A percentile compares a stretch with the other conserved stretches of the same genome.
These are phyloP conservation scores for Starmerella vitae DNA, from an alignment of 805 yeast species.

Conservation along the genomic window DNA sequence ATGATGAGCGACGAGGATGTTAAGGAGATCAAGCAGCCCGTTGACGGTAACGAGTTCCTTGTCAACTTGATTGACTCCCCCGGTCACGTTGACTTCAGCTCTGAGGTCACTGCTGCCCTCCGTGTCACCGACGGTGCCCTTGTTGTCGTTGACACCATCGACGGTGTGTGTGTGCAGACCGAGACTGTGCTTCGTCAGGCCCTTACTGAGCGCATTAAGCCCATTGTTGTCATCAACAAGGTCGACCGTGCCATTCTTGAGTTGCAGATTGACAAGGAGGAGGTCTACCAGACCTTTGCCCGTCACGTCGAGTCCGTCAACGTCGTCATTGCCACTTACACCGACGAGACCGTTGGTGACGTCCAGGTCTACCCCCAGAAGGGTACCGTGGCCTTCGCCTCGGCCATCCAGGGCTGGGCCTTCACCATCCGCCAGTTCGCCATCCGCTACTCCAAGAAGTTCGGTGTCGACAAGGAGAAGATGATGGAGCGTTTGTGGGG, in stretches of 20 bases:
- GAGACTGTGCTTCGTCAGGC: constrained; percentile 99
- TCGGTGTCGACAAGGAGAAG: constrained; percentile 95
- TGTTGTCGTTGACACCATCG: constrained; percentile 97
- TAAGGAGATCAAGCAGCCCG: constrained; percentile 79
- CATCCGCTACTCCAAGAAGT: constrained; percentile 93
- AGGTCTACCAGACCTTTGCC: constrained; percentile 92
- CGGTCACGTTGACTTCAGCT: constrained; percentile 99
- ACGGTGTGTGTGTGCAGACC: constrained; percentile 99
- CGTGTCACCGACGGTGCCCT: constrained; percentile 99
- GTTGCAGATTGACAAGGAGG: constrained; percentile 98
- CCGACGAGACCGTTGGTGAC: constrained; percentile 84
- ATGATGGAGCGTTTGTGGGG: constrained; percentile 99
- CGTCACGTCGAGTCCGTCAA: constrained; percentile 99
- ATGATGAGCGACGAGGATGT: constrained; percentile 75
- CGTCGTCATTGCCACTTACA: constrained; percentile 93
- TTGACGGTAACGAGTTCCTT: constrained; percentile 87
- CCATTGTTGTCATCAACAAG: constrained; percentile 96
- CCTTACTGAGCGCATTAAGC: constrained; percentile 98
- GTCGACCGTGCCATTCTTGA: constrained; percentile 99
- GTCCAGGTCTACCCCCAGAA: constrained; percentile 96
- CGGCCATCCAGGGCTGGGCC: constrained; percentile 99
- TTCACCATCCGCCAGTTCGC: constrained; percentile 99
- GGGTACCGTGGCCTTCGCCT: constrained; percentile 99
- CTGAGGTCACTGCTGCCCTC: constrained; percentile 99
- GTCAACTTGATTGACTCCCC: constrained; percentile 98